A percentile compares a stretch with the other conserved stretches of the same genome.
Conservation (phyloP, 305 asterid species). For the Fraxinus albicans region DNA sequence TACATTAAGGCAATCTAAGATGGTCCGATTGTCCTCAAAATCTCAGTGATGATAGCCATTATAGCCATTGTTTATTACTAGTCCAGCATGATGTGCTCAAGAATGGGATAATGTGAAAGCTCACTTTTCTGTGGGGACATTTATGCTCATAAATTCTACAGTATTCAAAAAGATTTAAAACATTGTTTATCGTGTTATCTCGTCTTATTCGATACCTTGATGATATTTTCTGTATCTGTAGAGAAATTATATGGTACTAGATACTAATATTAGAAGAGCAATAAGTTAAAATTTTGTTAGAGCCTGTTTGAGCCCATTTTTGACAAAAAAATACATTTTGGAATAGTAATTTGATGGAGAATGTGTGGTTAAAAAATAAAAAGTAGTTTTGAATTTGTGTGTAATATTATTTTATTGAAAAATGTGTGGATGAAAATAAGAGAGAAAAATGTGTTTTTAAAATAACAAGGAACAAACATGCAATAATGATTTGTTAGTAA, state of each 20-base stretch:
- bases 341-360: no score
- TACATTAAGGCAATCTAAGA: slow-evolving; percentile 22
- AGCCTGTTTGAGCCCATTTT: no score
- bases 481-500: not conserved
- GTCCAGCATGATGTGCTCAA: slow-evolving; percentile 28
- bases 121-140: slow-evolving; percentile 22
- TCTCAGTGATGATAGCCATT: slow-evolving; percentile 14
- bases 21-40: slow-evolving; percentile 14
- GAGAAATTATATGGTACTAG: not conserved
- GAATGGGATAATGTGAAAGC: slow-evolving; percentile 8
- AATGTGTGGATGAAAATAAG: no score
- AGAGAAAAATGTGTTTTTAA: no score
- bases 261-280: not conserved
- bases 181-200: no score
- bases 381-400: no score
- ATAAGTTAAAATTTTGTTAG: not conserved
- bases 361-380: no score
- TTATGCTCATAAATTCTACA: not conserved
- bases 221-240: not conserved
- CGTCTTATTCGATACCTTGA: not conserved
- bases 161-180: not conserved
- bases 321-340: no score
- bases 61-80: slow-evolving; percentile 14
- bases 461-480: no score
- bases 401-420: no score